Base-by-base conservation (phyloP, 148 eudicot genomes). In the Selenicereus undatus region DNA sequence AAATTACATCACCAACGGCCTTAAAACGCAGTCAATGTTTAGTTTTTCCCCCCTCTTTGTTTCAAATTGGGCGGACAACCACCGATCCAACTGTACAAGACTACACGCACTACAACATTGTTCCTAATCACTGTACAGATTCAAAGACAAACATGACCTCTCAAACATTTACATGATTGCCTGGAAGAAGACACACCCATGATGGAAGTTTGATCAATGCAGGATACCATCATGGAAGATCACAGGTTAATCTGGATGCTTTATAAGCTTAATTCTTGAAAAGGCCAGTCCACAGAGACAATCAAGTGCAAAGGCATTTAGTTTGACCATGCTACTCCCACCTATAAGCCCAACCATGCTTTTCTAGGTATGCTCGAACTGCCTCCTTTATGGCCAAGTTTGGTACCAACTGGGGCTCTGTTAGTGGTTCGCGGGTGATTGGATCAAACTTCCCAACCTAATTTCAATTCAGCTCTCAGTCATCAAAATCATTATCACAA, bases 371-470 rank as follows among this genome's bases (percentile, higher is more conserved):
- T 54, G 92, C 89, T 60, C 73, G 86, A 22, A 93, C 97, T 54
- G 97, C 97, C 88, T 89, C 94, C 87, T 92, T 95, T 77, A 95
- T 77, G 80, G 98, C 98, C 86, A 92, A 80, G 87, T 95, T 95
- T 22, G 97, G 90, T 21, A 91, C 82, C 84, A 93, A 78, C 71
- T 93, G 91, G 43, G 88, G 87, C 58, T 81, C 80, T 43, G 65
- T 24, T 29, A 95, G 92, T 45, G 86, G 83, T 77, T 91, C 91
- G 32, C 94, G 92, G 0, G 97, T 93, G 45, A 91, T 79, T 20
- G 99, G 99, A 79, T 95, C 99, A 78, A 93, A 93, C 39, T 83
- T 86, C 4, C 97, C 97, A 80, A 90, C 98, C 99, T 95, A 75
- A 30, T 72, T 70, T 62, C 71, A 54, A 74, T 35, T 11, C 66